Evolutionary conservation across 345 rosid species (phyloP), one percentile per base, ranked within the genome.

Genomic region (Acer campestre): DNA sequence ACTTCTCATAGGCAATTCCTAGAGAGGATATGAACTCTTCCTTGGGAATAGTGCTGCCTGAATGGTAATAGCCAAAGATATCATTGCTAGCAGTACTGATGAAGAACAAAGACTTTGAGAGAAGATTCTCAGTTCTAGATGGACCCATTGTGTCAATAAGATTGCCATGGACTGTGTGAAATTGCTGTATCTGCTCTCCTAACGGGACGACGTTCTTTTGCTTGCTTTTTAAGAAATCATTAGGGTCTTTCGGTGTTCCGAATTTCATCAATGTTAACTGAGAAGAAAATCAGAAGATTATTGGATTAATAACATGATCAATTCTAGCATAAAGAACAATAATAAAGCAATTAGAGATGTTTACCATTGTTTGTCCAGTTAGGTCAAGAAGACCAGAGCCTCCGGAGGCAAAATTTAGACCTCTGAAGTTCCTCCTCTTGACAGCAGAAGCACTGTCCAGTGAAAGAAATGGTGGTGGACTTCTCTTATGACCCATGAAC

Each of bases 41-140:
- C 71, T 68, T 73, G 9, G 86, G 83, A 22, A 75, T 58, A 4
- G 38, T 70, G 22, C 71, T 74, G 0, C 29, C 75, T 6, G 88
- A 80, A 69, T 73, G 38, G 79, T 77, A 67, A 73, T 84, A 85
- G 6, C 31, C 78, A 6, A 89, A 61, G 25, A 90, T 73, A 71
- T 87, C 90, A 69, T 86, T 90, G 87, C 85, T 84, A 3, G 88
- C 92, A 8, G 61, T 61, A 81, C 92, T 89, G 84, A 90, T 80
- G 88, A 86, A 81, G 84, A 90, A 76, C 22, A 91, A 35, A 18
- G 88, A 84, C 42, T 82, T 81, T 0, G 84, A 75, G 3, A 89
- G 61, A 44, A 84, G 62, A 20, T 69, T 22, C 63, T 71, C 1
- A 29, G 91, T 71, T 55, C 46, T 78, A 0, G 56, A 73, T 71